Conservation (phyloP, 1,284 basidiomycete species). For the Fomes fomentarius region DNA sequence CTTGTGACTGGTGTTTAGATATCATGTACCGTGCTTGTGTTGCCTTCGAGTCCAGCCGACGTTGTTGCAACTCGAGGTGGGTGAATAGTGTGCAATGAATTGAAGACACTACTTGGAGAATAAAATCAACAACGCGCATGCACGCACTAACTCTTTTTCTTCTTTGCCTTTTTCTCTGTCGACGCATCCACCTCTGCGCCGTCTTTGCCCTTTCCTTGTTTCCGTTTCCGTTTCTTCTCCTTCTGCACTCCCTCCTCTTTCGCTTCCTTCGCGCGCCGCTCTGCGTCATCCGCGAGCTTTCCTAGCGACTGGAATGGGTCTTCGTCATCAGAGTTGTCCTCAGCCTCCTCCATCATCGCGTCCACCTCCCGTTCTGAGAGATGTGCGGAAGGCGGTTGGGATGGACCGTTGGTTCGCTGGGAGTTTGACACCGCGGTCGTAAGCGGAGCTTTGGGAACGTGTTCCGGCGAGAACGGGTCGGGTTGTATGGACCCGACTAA, state of each 20-base stretch:
- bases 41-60: no score
- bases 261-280: slow-evolving; percentile 32
- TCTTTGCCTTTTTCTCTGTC: slow-evolving; percentile 37
- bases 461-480: slow-evolving; percentile 80
- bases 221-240: slow-evolving; percentile 34
- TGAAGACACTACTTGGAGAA: no score
- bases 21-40: no score
- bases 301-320: slow-evolving; percentile 43
- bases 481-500: slow-evolving; percentile 87
- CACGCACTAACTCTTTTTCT: slow-evolving; percentile 37
- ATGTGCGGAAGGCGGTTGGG: slow-evolving; percentile 7
- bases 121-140: no score
- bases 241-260: slow-evolving; percentile 31
- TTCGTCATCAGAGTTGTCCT: slow-evolving; percentile 30
- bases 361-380: slow-evolving; percentile 22
- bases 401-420: neutral
- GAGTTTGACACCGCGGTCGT: slow-evolving; percentile 16
- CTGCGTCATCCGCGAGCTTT: slow-evolving; percentile 35
- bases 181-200: slow-evolving; percentile 31
- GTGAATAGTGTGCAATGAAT: no score
- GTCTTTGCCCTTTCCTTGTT: slow-evolving; percentile 33
- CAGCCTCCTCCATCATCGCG: slow-evolving; percentile 33
- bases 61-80: no score
- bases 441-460: slow-evolving; percentile 42
- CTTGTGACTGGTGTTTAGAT: no score